A percentile compares a stretch with the other conserved stretches of the same genome.
These are phyloP conservation scores for Venturia effusa DNA, from an alignment of 2,329 filamentous ascomycete genomes.

Conservation along the genomic window DNA sequence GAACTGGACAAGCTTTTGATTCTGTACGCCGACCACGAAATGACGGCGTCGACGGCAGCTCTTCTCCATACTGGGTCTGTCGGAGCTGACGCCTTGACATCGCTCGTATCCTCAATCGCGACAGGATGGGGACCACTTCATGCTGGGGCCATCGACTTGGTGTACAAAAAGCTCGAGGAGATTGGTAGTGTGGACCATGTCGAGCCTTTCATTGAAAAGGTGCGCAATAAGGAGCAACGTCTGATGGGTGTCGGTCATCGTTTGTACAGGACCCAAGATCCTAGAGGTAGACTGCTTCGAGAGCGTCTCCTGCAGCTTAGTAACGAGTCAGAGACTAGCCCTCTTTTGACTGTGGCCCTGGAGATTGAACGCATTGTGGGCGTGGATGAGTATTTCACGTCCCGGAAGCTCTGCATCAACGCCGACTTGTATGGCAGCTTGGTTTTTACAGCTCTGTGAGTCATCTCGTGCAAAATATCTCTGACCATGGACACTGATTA, in stretches of 20 bases:
- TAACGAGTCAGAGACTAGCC: slow-evolving; percentile 18
- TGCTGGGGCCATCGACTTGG: slow-evolving; percentile 48
- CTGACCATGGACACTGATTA: not conserved
- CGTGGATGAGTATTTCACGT: slow-evolving; percentile 27
- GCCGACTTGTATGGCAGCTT: slow-evolving; percentile 36
- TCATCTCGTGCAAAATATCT: not conserved
- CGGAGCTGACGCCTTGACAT: slow-evolving; percentile 44
- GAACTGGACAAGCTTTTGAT: slow-evolving; percentile 45
- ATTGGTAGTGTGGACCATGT: slow-evolving; percentile 42
- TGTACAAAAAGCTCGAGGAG: slow-evolving; percentile 43
- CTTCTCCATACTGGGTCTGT: slow-evolving; percentile 46
- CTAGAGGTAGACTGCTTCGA: slow-evolving; percentile 39
- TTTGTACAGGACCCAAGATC: slow-evolving; percentile 45
- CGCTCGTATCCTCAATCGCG: slow-evolving; percentile 41
- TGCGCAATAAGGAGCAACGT: slow-evolving; percentile 40
- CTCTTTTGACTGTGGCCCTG: slow-evolving; percentile 27
- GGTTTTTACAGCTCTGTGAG: slow-evolving; percentile 31
- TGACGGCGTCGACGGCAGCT: slow-evolving; percentile 47
- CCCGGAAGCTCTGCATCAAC: slow-evolving; percentile 30
- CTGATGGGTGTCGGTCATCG: slow-evolving; percentile 47
- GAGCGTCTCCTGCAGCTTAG: slow-evolving; percentile 34
- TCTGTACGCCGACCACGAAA: slow-evolving; percentile 48
- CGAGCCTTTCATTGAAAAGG: slow-evolving; percentile 38
- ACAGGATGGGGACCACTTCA: slow-evolving; percentile 47
- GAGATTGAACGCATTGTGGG: slow-evolving; percentile 28